Evolutionary conservation across 441 rosid genomes (phyloP), one percentile per base, ranked within the genome.

Genomic region (Mallotus repandus): DNA sequence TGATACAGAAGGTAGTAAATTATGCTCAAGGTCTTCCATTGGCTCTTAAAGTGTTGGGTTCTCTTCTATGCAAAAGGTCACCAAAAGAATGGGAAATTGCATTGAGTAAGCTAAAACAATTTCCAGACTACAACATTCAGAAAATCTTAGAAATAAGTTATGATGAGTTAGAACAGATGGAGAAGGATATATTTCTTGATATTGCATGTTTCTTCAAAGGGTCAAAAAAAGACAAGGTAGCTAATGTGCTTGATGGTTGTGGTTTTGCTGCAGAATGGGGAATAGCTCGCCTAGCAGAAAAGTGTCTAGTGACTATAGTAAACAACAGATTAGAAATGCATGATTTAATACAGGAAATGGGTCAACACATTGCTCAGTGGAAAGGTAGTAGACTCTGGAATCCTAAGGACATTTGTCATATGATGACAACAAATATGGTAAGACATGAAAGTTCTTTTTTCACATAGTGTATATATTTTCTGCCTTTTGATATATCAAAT

Each of bases 161-260:
- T 18, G 68, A 78, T 14, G 45, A 18, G 14, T 25, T 73, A 54
- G 62, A 63, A 2, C 16, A 48, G 12, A 5, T 10, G 12, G 16
- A 13, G 13, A 78, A 69, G n/a, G 56, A 22, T 0, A 69, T 64
- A 6, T 69, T 73, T 59, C 67, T 78, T 3, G 77, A 81, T 58
- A 72, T 78, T 29, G 72, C 84, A 0, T 78, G 79, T 68, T 78
- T 68, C 57, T 78, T 72, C 10, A 54, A 72, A 5, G 75, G 77
- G 9, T 12, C 1, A 0, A 14, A 8, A 2, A 29, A 7, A 4
- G 43, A 52, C 8, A 0, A 9, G 19, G 59, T 67, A 4, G 7
- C 4, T 29, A 3, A 25, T 50, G 29, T 67, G 25, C 8, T 67
- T 2, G 22, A 50, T 6, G 58, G 70, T 7, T 49, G 53, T 64